Conservation (phyloP, 106 monocot genomes). For the Triglochin maritima region DNA sequence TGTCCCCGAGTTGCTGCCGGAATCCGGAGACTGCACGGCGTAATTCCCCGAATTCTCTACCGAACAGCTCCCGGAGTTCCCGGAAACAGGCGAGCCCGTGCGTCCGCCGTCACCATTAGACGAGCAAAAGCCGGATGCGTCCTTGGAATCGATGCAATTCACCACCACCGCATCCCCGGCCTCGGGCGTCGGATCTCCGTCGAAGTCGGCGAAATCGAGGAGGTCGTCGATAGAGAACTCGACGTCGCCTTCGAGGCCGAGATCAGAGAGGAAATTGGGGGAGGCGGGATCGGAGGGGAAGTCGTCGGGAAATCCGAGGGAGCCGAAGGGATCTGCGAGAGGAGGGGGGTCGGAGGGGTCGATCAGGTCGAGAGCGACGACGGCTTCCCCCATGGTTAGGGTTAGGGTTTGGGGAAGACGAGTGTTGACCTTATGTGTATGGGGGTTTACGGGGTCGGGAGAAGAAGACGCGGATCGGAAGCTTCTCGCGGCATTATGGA, state of each 20-base stretch:
- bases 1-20: slow-evolving; percentile 4
- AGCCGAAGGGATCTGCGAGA: slow-evolving; percentile 5
- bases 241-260: slow-evolving; percentile 14
- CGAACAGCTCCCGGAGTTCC: neutral
- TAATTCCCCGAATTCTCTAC: neutral
- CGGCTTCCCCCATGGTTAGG: neutral
- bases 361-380: neutral
- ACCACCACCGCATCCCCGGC: neutral
- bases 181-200: neutral
- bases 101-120: neutral
- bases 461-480: neutral
- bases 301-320: slow-evolving; percentile 9
- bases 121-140: slow-evolving; percentile 2
- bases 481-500: neutral
- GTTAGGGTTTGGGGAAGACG: no score
- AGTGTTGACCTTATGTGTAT: neutral
- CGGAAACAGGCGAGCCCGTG: neutral
- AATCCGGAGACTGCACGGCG: slow-evolving; percentile 12
- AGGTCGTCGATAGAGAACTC: slow-evolving; percentile 25
- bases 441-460: neutral
- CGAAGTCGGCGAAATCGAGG: slow-evolving; percentile 12
- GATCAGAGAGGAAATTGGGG: slow-evolving; percentile 2
- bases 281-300: slow-evolving; percentile 1
- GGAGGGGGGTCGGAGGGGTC: neutral
- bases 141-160: slow-evolving; percentile 1